Conservation (phyloP, 2,329 filamentous ascomycete species). For the Ceratocystis alfenasii region DNA sequence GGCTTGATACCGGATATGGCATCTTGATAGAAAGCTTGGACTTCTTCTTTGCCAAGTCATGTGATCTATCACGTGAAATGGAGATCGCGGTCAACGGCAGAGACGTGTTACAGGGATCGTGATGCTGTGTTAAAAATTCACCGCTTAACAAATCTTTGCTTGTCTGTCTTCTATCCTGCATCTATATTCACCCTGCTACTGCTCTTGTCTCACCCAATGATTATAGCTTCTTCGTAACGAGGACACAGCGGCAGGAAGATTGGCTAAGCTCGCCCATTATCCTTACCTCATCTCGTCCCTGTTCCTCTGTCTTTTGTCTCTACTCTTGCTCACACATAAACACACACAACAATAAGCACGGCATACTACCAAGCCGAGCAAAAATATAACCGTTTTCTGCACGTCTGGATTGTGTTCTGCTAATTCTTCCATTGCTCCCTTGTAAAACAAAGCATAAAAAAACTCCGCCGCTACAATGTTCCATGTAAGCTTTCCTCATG, state of each 20-base stretch:
- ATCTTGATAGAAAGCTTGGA: neutral
- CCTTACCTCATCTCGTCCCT: too few species aligned
- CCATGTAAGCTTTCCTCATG: slow-evolving; percentile 11
- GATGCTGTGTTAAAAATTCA: neutral
- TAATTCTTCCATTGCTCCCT: neutral
- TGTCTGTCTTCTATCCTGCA: neutral
- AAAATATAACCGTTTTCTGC: neutral
- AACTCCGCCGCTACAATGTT: slow-evolving; percentile 13
- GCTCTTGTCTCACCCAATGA: neutral
- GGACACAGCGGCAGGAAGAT: too few species aligned
- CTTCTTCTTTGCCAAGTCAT: neutral
- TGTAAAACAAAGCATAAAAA: neutral
- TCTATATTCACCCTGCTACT: neutral
- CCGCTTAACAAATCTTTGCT: neutral
- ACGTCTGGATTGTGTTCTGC: neutral
- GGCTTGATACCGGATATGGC: neutral
- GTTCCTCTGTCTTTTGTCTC: too few species aligned
- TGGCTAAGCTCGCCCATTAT: too few species aligned
- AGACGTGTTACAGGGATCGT: neutral
- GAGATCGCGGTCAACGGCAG: neutral
- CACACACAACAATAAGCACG: too few species aligned
- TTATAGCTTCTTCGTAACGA: neutral
- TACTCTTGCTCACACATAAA: too few species aligned
- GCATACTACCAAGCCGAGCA: too few species aligned
- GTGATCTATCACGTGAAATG: neutral